Base-by-base conservation (phyloP, 1,284 basidiomycete genomes). In the Porogramme epimiltina region DNA sequence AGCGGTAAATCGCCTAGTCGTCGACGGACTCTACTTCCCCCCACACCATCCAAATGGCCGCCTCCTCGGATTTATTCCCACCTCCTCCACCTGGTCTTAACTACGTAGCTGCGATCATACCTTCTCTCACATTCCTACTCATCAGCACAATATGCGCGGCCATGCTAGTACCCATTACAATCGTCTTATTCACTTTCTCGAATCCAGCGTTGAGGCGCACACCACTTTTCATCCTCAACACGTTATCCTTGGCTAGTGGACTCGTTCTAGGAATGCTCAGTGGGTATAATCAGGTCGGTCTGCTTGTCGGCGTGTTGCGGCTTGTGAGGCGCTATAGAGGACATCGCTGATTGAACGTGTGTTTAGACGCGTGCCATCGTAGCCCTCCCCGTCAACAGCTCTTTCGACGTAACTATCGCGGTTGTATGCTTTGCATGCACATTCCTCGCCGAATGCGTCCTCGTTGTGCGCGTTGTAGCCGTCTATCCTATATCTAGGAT, bases 211-310 rank as follows among this genome's bases (percentile, higher is more conserved):
- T 61, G 10, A 40, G 63, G 22, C 48, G 58, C 20, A 58, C 61
- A 42, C 67, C 64, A 8, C 45, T 69, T 1, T 68, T 68, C 48
- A 48, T 67, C 11, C 47, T 63, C 20, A 66, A 67, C 47, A 46
- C 64, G 15, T 63, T 31, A 31, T 31, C 28, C 28, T 13, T 31
- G 8, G 28, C 8, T 8, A 31, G 28, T 31, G 28, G 28, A 8
- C 13, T 31, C 13, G 8, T 31, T 13, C 6, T 31, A 6, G 28
- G 28, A 13, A 31, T 31, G 6, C 28, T 31, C 13, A 13, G 8
- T 13, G 28, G 8, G 8, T 31, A 31, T 13, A 13, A 13, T 13
- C 28, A 31, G 28, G 28, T 31, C 8, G 8, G 28, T 31, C 6
- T 31, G 15, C 10, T 9, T 18, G 40, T 6, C 13, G 13, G 6